phyloP scores from a whole-genome alignment of 257 asterid genomes.

The Mitragyna speciosa region DNA sequence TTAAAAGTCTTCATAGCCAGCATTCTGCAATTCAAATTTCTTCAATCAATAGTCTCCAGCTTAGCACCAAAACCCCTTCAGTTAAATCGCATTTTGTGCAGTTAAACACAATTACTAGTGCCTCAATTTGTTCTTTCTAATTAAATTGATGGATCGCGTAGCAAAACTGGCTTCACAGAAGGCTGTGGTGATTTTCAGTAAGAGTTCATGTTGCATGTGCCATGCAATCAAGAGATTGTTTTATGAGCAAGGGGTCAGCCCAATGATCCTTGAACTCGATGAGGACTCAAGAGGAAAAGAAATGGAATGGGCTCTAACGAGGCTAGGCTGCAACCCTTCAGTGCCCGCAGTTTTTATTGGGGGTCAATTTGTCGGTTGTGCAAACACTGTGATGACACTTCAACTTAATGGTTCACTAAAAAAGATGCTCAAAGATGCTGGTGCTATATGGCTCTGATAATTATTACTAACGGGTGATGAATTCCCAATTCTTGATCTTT shows the following conservation, averaged over 20 bases:
- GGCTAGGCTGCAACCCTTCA: slow-evolving; percentile 58
- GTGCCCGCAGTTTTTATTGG: slow-evolving; percentile 71
- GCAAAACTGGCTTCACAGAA: slow-evolving; percentile 53
- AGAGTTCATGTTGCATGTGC: slow-evolving; percentile 86
- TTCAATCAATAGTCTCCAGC: background rate
- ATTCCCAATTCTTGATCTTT: background rate
- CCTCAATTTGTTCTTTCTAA: too few relatives aligned
- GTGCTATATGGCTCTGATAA: slow-evolving; percentile 70
- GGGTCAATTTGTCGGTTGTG: slow-evolving; percentile 55
- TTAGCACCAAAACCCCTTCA: background rate
- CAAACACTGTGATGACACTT: slow-evolving; percentile 50
- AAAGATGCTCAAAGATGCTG: slow-evolving; percentile 69
- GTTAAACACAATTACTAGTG: too few relatives aligned
- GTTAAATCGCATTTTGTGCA: background rate
- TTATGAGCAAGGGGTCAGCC: slow-evolving; percentile 80
- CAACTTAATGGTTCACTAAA: slow-evolving; percentile 64
- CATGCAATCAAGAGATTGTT: slow-evolving; percentile 75
- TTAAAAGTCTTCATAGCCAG: background rate
- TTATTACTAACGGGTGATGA: background rate
- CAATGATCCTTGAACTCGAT: slow-evolving; percentile 63
- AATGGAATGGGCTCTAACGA: slow-evolving; percentile 51
- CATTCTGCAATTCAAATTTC: background rate
- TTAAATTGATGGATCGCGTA: slow-evolving; percentile 45
- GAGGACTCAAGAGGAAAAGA: slow-evolving; percentile 48
- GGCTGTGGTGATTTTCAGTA: slow-evolving; percentile 79